Base-by-base conservation (phyloP, 1,284 basidiomycete genomes). In the Pyrrhoderma noxium region DNA sequence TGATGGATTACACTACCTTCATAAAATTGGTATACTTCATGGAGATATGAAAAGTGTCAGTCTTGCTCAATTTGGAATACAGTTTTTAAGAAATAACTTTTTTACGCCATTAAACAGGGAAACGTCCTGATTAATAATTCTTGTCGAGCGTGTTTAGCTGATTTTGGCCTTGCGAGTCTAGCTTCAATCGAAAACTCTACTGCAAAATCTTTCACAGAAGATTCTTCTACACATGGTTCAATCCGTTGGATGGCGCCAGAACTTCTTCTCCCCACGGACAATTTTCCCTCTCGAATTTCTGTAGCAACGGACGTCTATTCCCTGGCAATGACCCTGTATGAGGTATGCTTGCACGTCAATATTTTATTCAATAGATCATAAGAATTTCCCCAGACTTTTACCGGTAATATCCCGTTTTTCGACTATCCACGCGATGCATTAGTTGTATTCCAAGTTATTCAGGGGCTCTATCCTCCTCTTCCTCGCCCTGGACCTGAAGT, bases 241-340 rank as follows among this genome's bases (percentile, higher is more conserved):
- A 23, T 49, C 25, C 46, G 51, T n/a, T 52, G 51, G 51, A 52
- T 52, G 51, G 51, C 51, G 16, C 51, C 51, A 2, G 51, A 52
- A 37, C 46, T 52, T 40, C 38, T 52, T 2, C 46, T 37, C 18
- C 46, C 46, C n/a, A 5, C 27, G 11, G 27, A 31, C 5, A 11
- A 11, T 11, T 31, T 11, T 31, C 11, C 27, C 5, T 31, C 27
- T 19, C 27, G 19, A 42, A 22, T 37, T n/a, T n/a, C 51, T 1
- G n/a, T 34, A 2, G 46, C 38, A 40, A 47, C 35, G 14, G 51
- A 52, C 37, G 25, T 47, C 3, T 52, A 52, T 41, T 31, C 51
- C 14, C 36, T 52, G 5, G 51, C 45, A 19, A 52, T 47, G 45
- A 27, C 40, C 1, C 40, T 52, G 31, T 25, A 38, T 21, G 51